Evolutionary conservation across 306 rosid genomes (phyloP), one percentile per base, ranked within the genome.

Genomic region (Leucaena leucocephala): DNA sequence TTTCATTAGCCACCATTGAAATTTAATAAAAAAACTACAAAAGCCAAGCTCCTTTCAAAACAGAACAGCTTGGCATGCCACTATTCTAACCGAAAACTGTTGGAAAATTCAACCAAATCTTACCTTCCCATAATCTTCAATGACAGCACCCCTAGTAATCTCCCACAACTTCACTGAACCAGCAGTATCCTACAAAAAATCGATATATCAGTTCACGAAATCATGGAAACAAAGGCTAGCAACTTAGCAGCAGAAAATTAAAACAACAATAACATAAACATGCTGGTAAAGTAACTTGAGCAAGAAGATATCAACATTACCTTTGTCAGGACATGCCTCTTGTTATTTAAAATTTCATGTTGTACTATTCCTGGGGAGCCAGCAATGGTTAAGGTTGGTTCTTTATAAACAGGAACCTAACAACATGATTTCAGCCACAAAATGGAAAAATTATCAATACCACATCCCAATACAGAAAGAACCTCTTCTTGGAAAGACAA

Each of bases 81-180:
- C 40, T 50, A 76, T 57, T 43, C 52, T 71, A 76, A 71, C 68
- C 62, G 49, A 80, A 76, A 42, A 65, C 44, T 38, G 19, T 69
- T 70, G 75, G 72, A 49, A 76, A 67, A 49, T 71, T 39, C 64
- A 85, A 77, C 64, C 76, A 14, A 64, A 49, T 64, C 21, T 77
- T 80, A 96, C 99, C 99, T 96, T 91, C 84, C 99, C 98, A 67
- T 86, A 96, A 88, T 93, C 93, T 84, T 88, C 94, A 84, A 96
- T 82, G 58, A 96, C 92, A 76, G 80, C 81, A 68, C 99, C 98
- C 83, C 85, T 91, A 43, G 99, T 96, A 69, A 96, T 85, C 93
- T 96, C 99, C 99, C 99, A 96, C 75, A 96, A 88, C 87, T 96
- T 96, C 75, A 96, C 99, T 35, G 98, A 91, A 82, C 93, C 93